A percentile compares a stretch with the other conserved stretches of the same genome.
Evolutionary conservation across 306 rosid species (phyloP).

Genomic region (Sphenostylis stenocarpa): DNA sequence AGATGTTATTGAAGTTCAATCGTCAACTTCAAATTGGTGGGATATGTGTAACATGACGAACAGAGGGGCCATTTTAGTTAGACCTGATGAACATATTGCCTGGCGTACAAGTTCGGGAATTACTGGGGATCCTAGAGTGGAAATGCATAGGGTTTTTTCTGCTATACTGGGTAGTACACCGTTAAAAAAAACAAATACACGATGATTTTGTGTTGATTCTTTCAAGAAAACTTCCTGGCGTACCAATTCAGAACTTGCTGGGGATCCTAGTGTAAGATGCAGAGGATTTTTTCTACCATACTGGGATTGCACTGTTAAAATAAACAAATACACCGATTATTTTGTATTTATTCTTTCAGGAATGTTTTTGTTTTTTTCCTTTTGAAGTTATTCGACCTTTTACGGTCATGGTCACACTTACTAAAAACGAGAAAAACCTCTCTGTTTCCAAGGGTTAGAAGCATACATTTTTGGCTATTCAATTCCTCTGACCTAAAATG

Average conservation of each 20-base stretch:
- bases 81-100: constrained; percentile 86
- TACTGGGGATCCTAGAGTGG: constrained; percentile 51
- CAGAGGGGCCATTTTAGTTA: constrained; percentile 72
- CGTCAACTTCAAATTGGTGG: constrained; percentile 67
- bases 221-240: constrained; percentile 62
- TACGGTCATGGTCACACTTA: neutral
- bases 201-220: constrained; percentile 12
- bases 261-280: constrained; percentile 59
- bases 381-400: neutral
- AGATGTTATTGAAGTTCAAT: constrained; percentile 55
- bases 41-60: constrained; percentile 65
- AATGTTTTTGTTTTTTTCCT: neutral
- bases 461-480: neutral
- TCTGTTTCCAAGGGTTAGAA: neutral
- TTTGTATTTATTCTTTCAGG: neutral
- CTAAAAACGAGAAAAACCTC: neutral
- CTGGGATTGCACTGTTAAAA: constrained; percentile 35
- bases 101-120: constrained; percentile 64
- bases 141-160: constrained; percentile 68
- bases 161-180: constrained; percentile 44
- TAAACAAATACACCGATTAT: neutral
- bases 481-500: neutral
- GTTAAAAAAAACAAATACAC: neutral
- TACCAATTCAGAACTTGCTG: constrained; percentile 43
- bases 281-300: constrained; percentile 53